phyloP scores from a whole-genome alignment of 768 basidiomycete species.

The Amanita phalloides region DNA sequence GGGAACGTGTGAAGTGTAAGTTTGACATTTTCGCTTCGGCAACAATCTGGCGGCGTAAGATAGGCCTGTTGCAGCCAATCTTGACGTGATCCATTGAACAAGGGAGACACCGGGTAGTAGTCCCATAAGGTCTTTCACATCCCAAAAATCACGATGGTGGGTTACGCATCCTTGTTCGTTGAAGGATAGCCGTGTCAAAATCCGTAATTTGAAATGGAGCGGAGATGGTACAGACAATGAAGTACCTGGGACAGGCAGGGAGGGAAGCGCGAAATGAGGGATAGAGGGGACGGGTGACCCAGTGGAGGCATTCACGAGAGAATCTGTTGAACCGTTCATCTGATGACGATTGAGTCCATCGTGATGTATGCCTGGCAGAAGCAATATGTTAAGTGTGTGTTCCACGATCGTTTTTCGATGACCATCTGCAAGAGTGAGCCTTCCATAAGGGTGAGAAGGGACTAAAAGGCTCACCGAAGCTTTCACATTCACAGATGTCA shows the following conservation, averaged over 20 bases:
- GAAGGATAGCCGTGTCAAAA: constrained; percentile 65
- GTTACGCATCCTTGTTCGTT: constrained; percentile 78
- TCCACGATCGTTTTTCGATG: constrained; percentile 66
- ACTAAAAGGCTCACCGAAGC: constrained; percentile 42
- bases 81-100: constrained; percentile 58
- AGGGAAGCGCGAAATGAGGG: constrained; percentile 29
- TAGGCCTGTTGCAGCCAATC: constrained; percentile 49
- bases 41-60: constrained; percentile 29
- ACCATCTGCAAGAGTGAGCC: constrained; percentile 38
- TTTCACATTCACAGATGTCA: constrained; percentile 69
- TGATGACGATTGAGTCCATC: constrained; percentile 25
- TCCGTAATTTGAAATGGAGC: constrained; percentile 61
- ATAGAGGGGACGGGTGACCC: constrained; percentile 20
- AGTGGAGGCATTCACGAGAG: constrained; percentile 20
- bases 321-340: constrained; percentile 23
- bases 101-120: constrained; percentile 60
- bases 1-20: constrained; percentile 7
- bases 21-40: constrained; percentile 11
- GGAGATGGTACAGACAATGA: constrained; percentile 52
- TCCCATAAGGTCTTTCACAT: constrained; percentile 66
- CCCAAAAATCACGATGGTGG: constrained; percentile 75
- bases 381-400: constrained; percentile 67
- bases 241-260: constrained; percentile 48
- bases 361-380: constrained; percentile 63
- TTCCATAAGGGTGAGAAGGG: background rate